Conservation (phyloP, 2,329 filamentous ascomycete genomes). For the Botrytis aclada region DNA sequence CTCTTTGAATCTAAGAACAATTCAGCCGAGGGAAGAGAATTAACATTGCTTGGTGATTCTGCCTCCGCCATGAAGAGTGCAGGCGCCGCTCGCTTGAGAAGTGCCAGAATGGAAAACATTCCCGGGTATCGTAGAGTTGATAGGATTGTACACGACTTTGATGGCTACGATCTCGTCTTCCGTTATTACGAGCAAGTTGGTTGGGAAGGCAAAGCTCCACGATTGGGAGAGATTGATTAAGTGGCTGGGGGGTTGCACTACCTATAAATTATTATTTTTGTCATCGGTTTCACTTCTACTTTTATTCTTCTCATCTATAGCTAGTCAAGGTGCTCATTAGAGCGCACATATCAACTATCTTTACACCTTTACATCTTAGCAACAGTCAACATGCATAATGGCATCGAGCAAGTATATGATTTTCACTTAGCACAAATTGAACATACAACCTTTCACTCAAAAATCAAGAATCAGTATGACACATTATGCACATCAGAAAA, state of each 20-base stretch:
- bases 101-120: constrained; percentile 63
- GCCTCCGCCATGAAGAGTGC: constrained; percentile 40
- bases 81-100: constrained; percentile 44
- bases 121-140: constrained; percentile 86
- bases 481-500: constrained; percentile 13
- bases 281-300: constrained; percentile 1
- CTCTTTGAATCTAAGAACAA: constrained; percentile 83
- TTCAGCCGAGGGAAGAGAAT: constrained; percentile 32
- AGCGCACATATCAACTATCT: neutral
- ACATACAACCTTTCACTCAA: neutral
- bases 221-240: constrained; percentile 36
- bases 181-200: constrained; percentile 92
- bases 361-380: neutral
- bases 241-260: neutral
- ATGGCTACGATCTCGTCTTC: constrained; percentile 96
- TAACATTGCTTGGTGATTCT: constrained; percentile 38
- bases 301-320: constrained; percentile 5
- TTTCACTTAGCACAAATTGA: neutral
- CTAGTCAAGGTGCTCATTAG: neutral
- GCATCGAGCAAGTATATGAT: neutral
- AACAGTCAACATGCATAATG: neutral
- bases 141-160: constrained; percentile 93
- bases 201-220: constrained; percentile 47
- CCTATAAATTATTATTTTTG: neutral
- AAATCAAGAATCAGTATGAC: neutral